Conservation (phyloP, 176 grass and related monocot genomes). For the Triticum timopheevii region DNA sequence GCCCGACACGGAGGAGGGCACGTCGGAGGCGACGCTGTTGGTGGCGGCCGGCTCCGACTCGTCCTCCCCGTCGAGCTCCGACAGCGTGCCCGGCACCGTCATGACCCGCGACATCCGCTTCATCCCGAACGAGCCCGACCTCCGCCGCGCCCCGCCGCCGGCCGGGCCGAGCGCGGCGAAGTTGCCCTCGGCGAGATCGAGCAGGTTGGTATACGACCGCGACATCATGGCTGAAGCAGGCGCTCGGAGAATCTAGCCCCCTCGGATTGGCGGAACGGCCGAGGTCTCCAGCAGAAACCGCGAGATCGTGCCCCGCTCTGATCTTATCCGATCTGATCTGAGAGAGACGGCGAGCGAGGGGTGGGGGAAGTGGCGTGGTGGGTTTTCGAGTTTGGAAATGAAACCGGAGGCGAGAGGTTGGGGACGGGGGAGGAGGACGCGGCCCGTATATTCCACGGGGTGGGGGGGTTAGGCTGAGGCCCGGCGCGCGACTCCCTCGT, state of each 20-base stretch:
- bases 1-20: conserved; percentile 61
- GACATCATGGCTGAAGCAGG: conserved; percentile 85
- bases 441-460: conserved; percentile 46
- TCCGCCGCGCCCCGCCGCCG: conserved; percentile 37
- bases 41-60: conserved; percentile 58
- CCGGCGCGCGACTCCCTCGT: neutral
- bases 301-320: conserved; percentile 27
- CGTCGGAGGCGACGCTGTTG: conserved; percentile 79
- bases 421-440: conserved; percentile 7
- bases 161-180: conserved; percentile 66
- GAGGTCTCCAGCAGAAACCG: conserved; percentile 10
- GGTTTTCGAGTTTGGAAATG: conserved; percentile 31
- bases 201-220: conserved; percentile 88
- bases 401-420: conserved; percentile 2
- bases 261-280: neutral
- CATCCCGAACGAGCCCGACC: conserved; percentile 58
- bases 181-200: conserved; percentile 90
- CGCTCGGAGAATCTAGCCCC: conserved; percentile 9
- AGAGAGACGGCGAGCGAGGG: conserved; percentile 23
- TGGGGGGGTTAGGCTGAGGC: neutral
- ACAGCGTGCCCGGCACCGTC: conserved; percentile 89
- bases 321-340: conserved; percentile 54
- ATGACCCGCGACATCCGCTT: conserved; percentile 83
- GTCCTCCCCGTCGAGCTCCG: conserved; percentile 81
- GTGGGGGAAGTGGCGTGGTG: neutral